These are phyloP conservation scores for Talaromyces sp. DNA, from an alignment of 2,329 filamentous ascomycete genomes.

Conservation along the genomic window DNA sequence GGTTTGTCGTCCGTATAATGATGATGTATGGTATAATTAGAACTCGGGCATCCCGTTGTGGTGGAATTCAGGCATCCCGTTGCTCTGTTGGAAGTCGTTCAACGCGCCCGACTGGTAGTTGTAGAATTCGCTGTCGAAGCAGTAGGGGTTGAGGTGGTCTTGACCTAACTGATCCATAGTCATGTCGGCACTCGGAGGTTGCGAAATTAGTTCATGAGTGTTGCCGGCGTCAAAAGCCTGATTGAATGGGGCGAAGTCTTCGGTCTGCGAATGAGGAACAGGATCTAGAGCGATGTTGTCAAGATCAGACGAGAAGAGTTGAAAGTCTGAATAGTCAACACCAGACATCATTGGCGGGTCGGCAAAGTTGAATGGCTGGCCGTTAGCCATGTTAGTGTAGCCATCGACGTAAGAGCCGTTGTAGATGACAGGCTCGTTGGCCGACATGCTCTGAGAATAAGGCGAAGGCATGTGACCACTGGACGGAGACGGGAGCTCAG, in stretches of 20 bases:
- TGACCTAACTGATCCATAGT: constrained; percentile 15
- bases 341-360: constrained; percentile 12
- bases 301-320: constrained; percentile 14
- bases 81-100: constrained; percentile 6
- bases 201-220: neutral
- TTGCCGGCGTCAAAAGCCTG: constrained; percentile 5
- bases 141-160: constrained; percentile 12
- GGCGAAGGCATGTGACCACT: constrained; percentile 16
- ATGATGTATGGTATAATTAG: constrained; percentile 3
- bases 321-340: constrained; percentile 12
- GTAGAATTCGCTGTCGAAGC: constrained; percentile 17
- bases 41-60: neutral
- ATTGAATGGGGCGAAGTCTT: constrained; percentile 12
- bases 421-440: constrained; percentile 3
- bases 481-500: constrained; percentile 13
- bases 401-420: constrained; percentile 5
- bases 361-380: constrained; percentile 13
- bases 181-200: constrained; percentile 16
- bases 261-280: neutral
- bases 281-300: constrained; percentile 9
- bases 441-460: constrained; percentile 5
- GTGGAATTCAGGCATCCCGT: constrained; percentile 4
- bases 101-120: constrained; percentile 2
- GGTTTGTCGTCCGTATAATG: constrained; percentile 1
- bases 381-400: constrained; percentile 6